Evolutionary conservation across 495 filamentous ascomycete species (phyloP).

Genomic region (Tuber magnatum): DNA sequence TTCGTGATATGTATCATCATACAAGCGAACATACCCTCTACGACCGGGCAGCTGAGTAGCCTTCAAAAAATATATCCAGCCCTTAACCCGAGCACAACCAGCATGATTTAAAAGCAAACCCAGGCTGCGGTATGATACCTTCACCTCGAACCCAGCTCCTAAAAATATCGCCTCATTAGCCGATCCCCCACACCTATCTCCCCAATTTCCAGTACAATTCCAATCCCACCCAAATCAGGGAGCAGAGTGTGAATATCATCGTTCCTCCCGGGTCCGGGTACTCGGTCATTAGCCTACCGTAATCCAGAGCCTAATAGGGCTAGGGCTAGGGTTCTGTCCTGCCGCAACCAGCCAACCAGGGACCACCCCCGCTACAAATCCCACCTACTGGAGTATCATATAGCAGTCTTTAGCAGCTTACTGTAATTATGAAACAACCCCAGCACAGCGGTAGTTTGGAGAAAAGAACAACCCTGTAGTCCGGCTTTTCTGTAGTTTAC

Average conservation of each 20-base stretch:
- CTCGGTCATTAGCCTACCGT: not conserved
- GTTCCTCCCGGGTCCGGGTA: not conserved
- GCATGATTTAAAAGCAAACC: not conserved
- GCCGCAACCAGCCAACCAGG: not conserved
- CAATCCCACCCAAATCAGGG: not conserved
- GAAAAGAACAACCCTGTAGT: not conserved
- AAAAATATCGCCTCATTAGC: not conserved
- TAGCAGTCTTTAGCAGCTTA: not conserved
- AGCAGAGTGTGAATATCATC: not conserved
- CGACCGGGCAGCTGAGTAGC: not conserved
- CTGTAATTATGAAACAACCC: not conserved
- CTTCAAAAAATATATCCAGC: not conserved
- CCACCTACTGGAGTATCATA: not conserved
- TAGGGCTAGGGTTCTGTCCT: not conserved
- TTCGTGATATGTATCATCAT: not conserved
- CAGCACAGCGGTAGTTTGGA: not conserved
- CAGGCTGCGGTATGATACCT: not conserved
- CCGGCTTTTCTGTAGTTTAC: not conserved
- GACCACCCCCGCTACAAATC: not conserved
- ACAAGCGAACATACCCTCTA: not conserved
- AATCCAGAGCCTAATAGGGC: not conserved
- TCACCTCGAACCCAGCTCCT: not conserved
- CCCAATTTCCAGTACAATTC: not conserved
- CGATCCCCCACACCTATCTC: not conserved
- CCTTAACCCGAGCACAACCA: not conserved